Evolutionary conservation across 202 grass and related monocot genomes (phyloP).

Genomic region (Elaeis oleifera): DNA sequence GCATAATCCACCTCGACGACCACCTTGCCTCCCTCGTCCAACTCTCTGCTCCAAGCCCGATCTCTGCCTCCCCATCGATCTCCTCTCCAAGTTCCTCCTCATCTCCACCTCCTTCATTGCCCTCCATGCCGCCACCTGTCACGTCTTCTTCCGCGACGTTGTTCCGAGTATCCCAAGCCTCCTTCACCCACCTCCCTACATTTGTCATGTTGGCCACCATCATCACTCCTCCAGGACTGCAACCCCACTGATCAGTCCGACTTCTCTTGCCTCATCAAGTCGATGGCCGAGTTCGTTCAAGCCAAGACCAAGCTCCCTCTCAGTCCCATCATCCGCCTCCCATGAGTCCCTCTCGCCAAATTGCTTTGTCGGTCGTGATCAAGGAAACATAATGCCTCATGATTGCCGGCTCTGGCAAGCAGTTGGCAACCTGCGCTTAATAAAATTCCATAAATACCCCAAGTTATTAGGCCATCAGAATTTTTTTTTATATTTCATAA

Average conservation of each 20-base stretch:
- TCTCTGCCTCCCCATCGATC: slow-evolving; percentile 61
- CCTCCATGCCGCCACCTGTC: slow-evolving; percentile 34
- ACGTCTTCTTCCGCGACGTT: slow-evolving; percentile 88
- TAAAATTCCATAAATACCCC: no score
- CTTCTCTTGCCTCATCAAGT: slow-evolving; percentile 69
- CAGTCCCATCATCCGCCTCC: slow-evolving; percentile 76
- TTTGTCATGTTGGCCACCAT: slow-evolving; percentile 51
- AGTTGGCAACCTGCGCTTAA: no score
- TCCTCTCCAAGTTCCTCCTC: slow-evolving; percentile 72
- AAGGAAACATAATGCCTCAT: no score
- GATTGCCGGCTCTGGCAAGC: no score
- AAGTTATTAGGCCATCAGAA: no score
- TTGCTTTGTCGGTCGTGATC: neutral
- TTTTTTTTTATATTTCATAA: no score
- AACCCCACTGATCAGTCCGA: slow-evolving; percentile 75
- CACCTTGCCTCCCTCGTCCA: slow-evolving; percentile 54
- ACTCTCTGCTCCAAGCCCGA: slow-evolving; percentile 81
- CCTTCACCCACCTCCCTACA: slow-evolving; percentile 73
- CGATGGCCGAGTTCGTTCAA: slow-evolving; percentile 81
- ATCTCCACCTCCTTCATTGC: slow-evolving; percentile 70
- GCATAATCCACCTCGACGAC: slow-evolving; percentile 80
- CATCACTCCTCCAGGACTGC: slow-evolving; percentile 38
- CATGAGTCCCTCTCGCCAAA: slow-evolving; percentile 59
- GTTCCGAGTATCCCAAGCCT: slow-evolving; percentile 83
- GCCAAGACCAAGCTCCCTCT: slow-evolving; percentile 60